Evolutionary conservation across 306 rosid genomes (phyloP).

Genomic region (Pyrus pyrifolia): DNA sequence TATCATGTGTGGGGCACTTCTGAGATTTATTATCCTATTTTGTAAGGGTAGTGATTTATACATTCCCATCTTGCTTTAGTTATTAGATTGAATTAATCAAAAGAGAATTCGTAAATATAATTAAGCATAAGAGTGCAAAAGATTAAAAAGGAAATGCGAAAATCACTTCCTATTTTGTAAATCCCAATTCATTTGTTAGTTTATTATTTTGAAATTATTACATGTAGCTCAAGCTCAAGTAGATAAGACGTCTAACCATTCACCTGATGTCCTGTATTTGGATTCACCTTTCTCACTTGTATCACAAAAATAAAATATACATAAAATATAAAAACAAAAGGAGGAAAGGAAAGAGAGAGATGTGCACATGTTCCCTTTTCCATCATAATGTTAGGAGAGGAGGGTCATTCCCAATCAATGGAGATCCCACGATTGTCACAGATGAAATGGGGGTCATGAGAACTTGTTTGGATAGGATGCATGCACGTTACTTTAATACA

Average conservation of each 20-base stretch:
- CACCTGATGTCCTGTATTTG: background rate
- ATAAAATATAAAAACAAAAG: no score
- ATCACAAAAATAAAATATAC: no score
- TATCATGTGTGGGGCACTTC: conserved; percentile 23
- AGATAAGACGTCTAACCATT: no score
- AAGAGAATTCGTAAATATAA: no score
- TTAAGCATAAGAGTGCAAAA: background rate
- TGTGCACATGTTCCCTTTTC: background rate
- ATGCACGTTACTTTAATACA: conserved; percentile 8
- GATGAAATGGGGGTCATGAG: background rate
- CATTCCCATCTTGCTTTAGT: no score
- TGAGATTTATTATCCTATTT: background rate
- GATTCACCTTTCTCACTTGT: background rate
- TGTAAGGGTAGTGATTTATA: no score
- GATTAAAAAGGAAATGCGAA: background rate
- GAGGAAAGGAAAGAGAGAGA: background rate
- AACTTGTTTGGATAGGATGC: conserved; percentile 5
- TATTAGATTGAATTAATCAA: background rate
- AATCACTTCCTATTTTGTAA: no score
- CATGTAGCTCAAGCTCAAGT: background rate
- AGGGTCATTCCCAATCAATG: conserved; percentile 5
- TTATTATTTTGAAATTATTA: background rate
- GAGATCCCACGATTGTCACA: background rate
- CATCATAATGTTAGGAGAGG: background rate
- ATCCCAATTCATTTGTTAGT: no score